Evolutionary conservation across 441 rosid genomes (phyloP), one percentile per base, ranked within the genome.

Genomic region (Croton laevigatus): DNA sequence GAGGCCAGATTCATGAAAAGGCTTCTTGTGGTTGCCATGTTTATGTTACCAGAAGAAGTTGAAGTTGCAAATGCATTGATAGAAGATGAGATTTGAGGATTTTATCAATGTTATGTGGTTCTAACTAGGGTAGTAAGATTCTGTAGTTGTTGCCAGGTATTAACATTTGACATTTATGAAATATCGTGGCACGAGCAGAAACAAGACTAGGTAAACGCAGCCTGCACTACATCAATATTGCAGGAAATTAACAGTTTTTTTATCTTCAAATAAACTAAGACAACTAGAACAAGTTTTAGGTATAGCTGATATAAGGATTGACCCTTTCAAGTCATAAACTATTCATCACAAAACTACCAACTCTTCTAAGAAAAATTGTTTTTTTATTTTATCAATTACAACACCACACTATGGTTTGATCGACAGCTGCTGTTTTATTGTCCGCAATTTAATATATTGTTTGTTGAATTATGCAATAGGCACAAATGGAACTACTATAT

Each of bases 1-100:
- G 38, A 51, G 45, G 67, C 68, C 74, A 66, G 36, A 19, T 37
- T n/a, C n/a, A n/a, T n/a, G n/a, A n/a, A n/a, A n/a, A n/a, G n/a
- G n/a, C n/a, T 70, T 46, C 46, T 54, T 27, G 32, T 27, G 37
- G 58, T 49, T 19, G 23, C 57, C 67, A 70, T 70, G 3, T 58
- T 23, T 75, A 27, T 27, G 32, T 27, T 27, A 27, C 2, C 32
- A 2, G 32, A 27, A 27, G 32, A 27, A 27, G 32, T 27, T 27
- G 32, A 1, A 1, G 32, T 27, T 27, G 32, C 51, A 34, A 44
- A 46, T 48, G 12, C 45, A 36, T 59, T 70, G 63, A 51, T 65
- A 59, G 62, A 10, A 44, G 19, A 38, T 36, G 13, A 14, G 65
- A 61, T 14, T 3, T 22, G 37, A 10, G n/a, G 0, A 44, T 27